These are phyloP conservation scores for Rhizodiscina lignyota DNA, from an alignment of 495 filamentous ascomycete species.

Conservation along the genomic window DNA sequence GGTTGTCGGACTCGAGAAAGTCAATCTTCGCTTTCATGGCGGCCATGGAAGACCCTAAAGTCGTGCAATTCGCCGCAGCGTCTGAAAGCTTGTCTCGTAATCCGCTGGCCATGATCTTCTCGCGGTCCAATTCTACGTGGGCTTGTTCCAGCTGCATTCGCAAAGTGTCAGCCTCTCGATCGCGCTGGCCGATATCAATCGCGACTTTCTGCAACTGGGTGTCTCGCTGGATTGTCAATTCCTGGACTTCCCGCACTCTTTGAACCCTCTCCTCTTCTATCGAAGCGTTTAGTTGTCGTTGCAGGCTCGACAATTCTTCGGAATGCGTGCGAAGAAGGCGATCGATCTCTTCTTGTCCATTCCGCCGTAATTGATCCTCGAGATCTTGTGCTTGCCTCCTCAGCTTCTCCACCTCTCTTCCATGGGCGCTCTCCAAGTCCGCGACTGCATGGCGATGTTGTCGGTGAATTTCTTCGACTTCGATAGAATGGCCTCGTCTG, in stretches of 20 bases:
- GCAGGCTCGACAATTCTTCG: constrained; percentile 15
- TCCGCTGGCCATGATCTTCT: constrained; percentile 34
- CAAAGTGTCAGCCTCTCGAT: constrained; percentile 32
- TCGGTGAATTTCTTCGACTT: constrained; percentile 36
- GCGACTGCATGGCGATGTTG: constrained; percentile 19
- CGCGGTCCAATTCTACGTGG: constrained; percentile 24
- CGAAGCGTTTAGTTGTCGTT: constrained; percentile 15
- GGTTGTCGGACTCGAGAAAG: constrained; percentile 73
- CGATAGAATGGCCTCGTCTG: constrained; percentile 35
- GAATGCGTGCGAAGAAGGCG: constrained; percentile 14
- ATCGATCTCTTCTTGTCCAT: constrained; percentile 15
- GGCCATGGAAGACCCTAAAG: constrained; percentile 55
- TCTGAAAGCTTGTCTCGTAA: constrained; percentile 49
- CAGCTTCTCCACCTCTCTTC: constrained; percentile 10
- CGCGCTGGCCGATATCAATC: constrained; percentile 46
- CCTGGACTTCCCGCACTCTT: constrained; percentile 45
- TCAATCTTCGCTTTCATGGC: constrained; percentile 65
- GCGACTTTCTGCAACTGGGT: constrained; percentile 47
- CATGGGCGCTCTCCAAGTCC: constrained; percentile 15
- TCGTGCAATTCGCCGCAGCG: constrained; percentile 40
- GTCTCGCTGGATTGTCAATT: constrained; percentile 41
- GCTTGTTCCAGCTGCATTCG: constrained; percentile 40
- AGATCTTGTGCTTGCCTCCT: constrained; percentile 23
- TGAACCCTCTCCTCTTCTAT: constrained; percentile 35
- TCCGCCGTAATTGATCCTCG: constrained; percentile 16